Percentiles rank a stretch among this genome's conserved stretches.
Conservation (phyloP, 2,329 filamentous ascomycete species). For the Sarocladium strictum region DNA sequence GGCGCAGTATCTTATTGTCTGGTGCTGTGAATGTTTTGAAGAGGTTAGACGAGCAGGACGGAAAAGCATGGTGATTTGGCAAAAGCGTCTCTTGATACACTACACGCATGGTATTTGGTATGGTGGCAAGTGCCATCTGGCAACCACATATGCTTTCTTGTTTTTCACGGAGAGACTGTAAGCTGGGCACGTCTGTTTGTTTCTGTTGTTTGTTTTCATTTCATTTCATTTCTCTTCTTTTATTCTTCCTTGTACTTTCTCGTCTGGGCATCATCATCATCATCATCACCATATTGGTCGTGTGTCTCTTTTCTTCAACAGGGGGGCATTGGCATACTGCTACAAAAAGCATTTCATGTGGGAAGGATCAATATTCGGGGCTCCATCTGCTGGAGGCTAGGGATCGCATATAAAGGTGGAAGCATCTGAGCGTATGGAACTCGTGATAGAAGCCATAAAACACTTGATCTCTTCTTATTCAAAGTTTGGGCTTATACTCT, state of each 20-base stretch:
- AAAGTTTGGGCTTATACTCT: too few species aligned
- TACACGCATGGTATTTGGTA: background rate
- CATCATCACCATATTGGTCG: too few species aligned
- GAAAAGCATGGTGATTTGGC: constrained; percentile 17
- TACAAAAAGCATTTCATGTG: background rate
- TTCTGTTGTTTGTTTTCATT: background rate
- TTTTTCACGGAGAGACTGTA: background rate
- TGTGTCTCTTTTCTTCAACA: too few species aligned
- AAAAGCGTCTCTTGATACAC: constrained; percentile 30
- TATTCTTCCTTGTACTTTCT: background rate
- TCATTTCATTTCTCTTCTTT: background rate
- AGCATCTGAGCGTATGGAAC: background rate
- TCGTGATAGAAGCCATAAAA: background rate
- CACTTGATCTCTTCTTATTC: background rate
- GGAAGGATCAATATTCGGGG: too few species aligned
- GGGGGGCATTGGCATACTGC: background rate
- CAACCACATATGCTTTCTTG: background rate
- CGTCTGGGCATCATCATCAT: background rate
- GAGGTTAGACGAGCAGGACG: constrained; percentile 41
- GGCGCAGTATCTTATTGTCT: constrained; percentile 42
- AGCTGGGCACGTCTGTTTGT: background rate
- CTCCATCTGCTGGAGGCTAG: background rate
- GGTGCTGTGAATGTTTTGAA: constrained; percentile 48
- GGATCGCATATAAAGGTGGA: background rate
- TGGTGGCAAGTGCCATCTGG: background rate